Conservation (phyloP, 345 rosid genomes). For the Erucastrum elatum region DNA sequence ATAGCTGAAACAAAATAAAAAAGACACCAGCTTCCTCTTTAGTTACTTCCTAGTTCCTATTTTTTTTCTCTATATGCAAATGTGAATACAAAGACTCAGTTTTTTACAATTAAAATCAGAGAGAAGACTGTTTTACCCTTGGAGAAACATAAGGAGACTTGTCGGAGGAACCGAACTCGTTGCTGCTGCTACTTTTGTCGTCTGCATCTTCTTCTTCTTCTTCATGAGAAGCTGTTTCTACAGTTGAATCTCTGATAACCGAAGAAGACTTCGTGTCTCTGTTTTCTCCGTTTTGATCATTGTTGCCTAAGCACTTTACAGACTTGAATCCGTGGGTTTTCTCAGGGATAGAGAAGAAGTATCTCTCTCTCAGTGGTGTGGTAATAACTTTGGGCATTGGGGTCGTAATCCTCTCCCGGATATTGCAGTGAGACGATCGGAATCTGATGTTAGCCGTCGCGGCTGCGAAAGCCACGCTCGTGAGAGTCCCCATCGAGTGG, state of each 20-base stretch:
- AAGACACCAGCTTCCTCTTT: slow-evolving; percentile 19
- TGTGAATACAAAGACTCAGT: background rate
- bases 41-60: background rate
- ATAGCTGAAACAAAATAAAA: slow-evolving; percentile 47
- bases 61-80: too few species aligned
- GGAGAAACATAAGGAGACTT: slow-evolving; percentile 55
- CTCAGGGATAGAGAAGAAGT: slow-evolving; percentile 38
- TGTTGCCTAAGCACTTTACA: slow-evolving; percentile 49
- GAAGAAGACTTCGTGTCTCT: slow-evolving; percentile 30
- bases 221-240: slow-evolving; percentile 44
- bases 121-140: slow-evolving; percentile 41
- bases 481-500: slow-evolving; percentile 63
- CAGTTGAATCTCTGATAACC: slow-evolving; percentile 41
- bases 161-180: slow-evolving; percentile 50
- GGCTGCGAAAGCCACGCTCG: slow-evolving; percentile 51
- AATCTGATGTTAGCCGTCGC: slow-evolving; percentile 38
- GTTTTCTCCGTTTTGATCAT: slow-evolving; percentile 32
- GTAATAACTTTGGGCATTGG: slow-evolving; percentile 20
- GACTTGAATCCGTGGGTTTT: slow-evolving; percentile 28
- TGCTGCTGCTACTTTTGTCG: slow-evolving; percentile 30
- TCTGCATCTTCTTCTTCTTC: slow-evolving; percentile 49
- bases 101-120: background rate
- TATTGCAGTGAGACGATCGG: slow-evolving; percentile 34
- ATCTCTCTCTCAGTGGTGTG: slow-evolving; percentile 11
- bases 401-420: slow-evolving; percentile 28